Conservation (phyloP, 208 protist genomes). For the Acanthamoeba royreba region DNA sequence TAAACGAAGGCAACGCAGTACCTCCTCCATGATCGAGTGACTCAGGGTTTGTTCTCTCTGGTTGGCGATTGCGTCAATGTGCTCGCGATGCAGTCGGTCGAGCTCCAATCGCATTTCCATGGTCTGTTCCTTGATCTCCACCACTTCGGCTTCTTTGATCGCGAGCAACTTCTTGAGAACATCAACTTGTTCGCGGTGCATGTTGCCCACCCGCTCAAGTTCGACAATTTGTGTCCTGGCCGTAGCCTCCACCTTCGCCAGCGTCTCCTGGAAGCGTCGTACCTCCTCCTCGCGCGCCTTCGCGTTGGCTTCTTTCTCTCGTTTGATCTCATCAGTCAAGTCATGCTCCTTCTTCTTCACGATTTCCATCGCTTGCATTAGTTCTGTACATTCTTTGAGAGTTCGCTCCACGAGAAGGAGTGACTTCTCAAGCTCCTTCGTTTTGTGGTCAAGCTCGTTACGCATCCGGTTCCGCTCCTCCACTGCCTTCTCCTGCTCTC, state of each 20-base stretch:
- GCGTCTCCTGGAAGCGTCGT: background rate
- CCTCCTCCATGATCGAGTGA: background rate
- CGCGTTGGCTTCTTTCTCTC: background rate
- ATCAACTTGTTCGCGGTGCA: background rate
- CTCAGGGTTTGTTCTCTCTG: background rate
- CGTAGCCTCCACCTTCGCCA: background rate
- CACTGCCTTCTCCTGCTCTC: background rate
- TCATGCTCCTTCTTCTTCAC: background rate
- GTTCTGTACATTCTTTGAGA: slow-evolving; percentile 11
- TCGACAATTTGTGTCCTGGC: background rate
- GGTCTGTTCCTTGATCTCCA: background rate
- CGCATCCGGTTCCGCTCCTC: slow-evolving; percentile 3
- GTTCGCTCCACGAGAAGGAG: background rate
- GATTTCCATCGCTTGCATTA: background rate
- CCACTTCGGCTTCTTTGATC: slow-evolving; percentile 2
- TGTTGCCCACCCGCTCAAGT: background rate
- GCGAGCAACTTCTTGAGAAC: background rate
- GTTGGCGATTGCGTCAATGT: background rate
- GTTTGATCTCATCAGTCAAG: background rate
- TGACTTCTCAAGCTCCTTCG: background rate
- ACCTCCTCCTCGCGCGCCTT: background rate
- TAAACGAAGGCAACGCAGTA: background rate
- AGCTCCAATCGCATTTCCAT: background rate
- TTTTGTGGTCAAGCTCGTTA: background rate
- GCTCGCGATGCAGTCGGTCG: background rate